Base-by-base conservation (phyloP, 78 protist species). In the slime mould (Dictyostelium discoideum) region DNA sequence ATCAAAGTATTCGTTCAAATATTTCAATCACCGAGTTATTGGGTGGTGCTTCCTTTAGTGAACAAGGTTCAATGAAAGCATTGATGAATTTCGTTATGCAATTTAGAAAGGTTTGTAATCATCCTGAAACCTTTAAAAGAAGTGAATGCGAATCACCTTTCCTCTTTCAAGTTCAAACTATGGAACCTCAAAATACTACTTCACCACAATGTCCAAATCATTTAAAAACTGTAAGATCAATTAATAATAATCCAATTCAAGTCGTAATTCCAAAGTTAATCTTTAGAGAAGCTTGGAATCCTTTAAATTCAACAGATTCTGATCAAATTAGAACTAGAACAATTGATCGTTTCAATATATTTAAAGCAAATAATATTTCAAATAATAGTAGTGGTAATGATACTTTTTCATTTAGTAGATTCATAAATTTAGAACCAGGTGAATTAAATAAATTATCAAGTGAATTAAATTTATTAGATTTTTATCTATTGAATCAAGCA, bases 61-160 rank as follows among this genome's bases (percentile, higher is more conserved):
- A 85, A 72, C 42, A 32, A 14, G 40, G 77, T n/a, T 65, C 84
- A 50, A 83, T 97, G 97, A 77, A 72, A n/a, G 85, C 78, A 46
- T 94, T 98, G 1, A 78, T 98, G 97, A 97, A 97, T 89, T 79
- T 98, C 16, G 98, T 99, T 37, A 99, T 98, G 99, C 99, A 98
- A 92, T 95, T 97, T 78, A 65, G 99, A 8, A 98, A 99, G 97
- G 97, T 98, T 29, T 98, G 99, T 95, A 98, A 98, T 87, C 99
- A 99, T 87, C 99, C 99, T 8, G 97, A 97, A n/a, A 92, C 98
- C 26, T 97, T 98, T 77, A 98, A 98, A 84, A 89, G 98, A 50
- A 85, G 96, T 44, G 96, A 83, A 73, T 80, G 95, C 65, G 44
- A 60, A 39, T 92, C 97, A 7, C 97, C 98, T 0, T 92, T 81